Percentiles rank a stretch among this genome's conserved stretches.
These are phyloP conservation scores for Inonotus hispidus DNA, from an alignment of 1,284 basidiomycete genomes.

Conservation along the genomic window DNA sequence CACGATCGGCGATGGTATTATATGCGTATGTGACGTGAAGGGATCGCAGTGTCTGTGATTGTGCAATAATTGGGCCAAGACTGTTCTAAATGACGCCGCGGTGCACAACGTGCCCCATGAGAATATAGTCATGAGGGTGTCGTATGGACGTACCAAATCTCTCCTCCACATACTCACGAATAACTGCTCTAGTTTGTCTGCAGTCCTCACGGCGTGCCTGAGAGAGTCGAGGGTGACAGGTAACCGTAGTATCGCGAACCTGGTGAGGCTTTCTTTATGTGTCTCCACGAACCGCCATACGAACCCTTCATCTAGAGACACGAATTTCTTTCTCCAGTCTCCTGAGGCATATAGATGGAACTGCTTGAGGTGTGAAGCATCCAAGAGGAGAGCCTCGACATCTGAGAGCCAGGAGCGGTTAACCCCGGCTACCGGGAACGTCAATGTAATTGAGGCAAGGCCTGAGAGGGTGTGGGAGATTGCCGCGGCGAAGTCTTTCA, in stretches of 20 bases:
- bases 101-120: not conserved
- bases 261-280: conserved; percentile 47
- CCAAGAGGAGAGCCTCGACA: conserved; percentile 40
- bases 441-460: conserved; percentile 55
- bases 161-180: conserved; percentile 50
- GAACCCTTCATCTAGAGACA: conserved; percentile 40
- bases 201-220: conserved; percentile 48
- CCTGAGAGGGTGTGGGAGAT: conserved; percentile 36
- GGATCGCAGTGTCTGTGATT: conserved; percentile 37
- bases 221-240: conserved; percentile 44
- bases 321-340: conserved; percentile 27
- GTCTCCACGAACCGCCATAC: conserved; percentile 42
- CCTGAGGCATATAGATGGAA: conserved; percentile 60
- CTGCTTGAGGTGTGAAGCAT: conserved; percentile 40
- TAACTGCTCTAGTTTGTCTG: conserved; percentile 49
- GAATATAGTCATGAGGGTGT: not conserved
- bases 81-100: conserved; percentile 31
- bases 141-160: conserved; percentile 38
- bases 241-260: conserved; percentile 62
- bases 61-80: conserved; percentile 27
- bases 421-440: conserved; percentile 35
- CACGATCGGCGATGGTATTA: not conserved
- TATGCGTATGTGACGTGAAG: conserved; percentile 46
- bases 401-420: conserved; percentile 38
- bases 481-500: conserved; percentile 38